These are phyloP conservation scores for Diaporthe sp. DNA, from an alignment of 2,329 filamentous ascomycete species.

Conservation along the genomic window DNA sequence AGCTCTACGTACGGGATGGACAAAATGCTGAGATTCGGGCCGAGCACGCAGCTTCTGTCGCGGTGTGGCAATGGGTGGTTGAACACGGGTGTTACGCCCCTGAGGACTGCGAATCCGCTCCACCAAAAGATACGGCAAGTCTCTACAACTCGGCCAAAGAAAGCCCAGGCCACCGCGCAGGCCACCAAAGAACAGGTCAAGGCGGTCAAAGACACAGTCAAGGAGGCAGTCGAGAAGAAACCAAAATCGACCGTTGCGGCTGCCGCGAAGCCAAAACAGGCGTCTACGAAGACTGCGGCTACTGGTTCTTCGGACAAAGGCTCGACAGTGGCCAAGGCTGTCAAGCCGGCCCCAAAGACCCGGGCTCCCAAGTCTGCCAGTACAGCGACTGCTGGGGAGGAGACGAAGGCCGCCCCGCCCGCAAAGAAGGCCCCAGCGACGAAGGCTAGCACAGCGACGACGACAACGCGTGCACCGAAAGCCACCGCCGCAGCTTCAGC, in stretches of 20 bases:
- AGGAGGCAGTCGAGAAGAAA: conserved; percentile 21
- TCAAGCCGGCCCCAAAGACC: not conserved
- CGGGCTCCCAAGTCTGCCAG: not conserved
- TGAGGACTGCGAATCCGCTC: not conserved
- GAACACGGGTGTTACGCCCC: conserved; percentile 13
- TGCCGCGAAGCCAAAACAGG: conserved; percentile 28
- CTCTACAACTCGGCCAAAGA: conserved; percentile 38
- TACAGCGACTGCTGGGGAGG: not conserved
- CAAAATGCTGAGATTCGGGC: conserved; percentile 33
- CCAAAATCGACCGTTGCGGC: not conserved
- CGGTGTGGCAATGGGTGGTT: conserved; percentile 32
- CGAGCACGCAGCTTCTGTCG: conserved; percentile 30
- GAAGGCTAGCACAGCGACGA: not conserved
- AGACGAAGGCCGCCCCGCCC: not conserved
- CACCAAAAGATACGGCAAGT: conserved; percentile 30
- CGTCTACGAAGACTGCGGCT: conserved; percentile 17
- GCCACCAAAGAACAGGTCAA: conserved; percentile 30
- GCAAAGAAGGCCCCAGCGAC: not conserved
- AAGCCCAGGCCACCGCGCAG: conserved; percentile 29
- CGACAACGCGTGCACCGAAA: not conserved
- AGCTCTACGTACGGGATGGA: not conserved
- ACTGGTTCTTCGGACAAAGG: not conserved
- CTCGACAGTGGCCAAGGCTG: conserved; percentile 10
- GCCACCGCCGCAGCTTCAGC: not conserved
- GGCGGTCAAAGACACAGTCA: not conserved